Evolutionary conservation across 176 grass and related monocot species (phyloP).

Genomic region (Dactylis glomerata): DNA sequence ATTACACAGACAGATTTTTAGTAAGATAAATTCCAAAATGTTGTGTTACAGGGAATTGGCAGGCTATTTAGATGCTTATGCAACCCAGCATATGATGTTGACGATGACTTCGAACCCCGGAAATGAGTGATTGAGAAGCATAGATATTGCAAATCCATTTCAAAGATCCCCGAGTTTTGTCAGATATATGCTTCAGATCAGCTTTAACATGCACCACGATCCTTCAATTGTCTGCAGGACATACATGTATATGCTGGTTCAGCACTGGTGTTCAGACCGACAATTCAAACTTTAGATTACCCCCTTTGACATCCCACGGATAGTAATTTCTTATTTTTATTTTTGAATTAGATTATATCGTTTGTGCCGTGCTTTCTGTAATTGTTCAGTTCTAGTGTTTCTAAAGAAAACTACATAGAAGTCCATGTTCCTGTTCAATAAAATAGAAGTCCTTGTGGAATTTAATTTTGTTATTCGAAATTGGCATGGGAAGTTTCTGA

Average conservation of each 20-base stretch:
- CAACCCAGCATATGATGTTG: conserved; percentile 94
- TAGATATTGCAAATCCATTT: background rate
- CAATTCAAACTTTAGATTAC: background rate
- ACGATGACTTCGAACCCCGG: conserved; percentile 80
- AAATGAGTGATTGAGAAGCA: conserved; percentile 33
- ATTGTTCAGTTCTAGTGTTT: conserved; percentile 33
- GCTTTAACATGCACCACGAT: conserved; percentile 20
- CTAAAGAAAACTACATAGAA: background rate
- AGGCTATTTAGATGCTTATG: conserved; percentile 94
- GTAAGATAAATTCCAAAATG: background rate
- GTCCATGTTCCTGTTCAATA: no score
- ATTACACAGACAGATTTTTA: conserved; percentile 6
- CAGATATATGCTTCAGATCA: conserved; percentile 28
- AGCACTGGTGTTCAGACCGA: conserved; percentile 4
- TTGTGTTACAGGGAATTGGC: conserved; percentile 79
- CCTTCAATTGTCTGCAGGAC: background rate
- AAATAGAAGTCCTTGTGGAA: background rate
- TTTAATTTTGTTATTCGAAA: conserved; percentile 10
- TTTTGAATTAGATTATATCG: conserved; percentile 11
- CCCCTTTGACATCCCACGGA: background rate
- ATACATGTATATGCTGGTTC: conserved; percentile 36
- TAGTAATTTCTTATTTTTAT: background rate
- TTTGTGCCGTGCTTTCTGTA: conserved; percentile 30
- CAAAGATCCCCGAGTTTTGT: conserved; percentile 6
- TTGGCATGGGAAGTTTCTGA: conserved; percentile 10